A percentile compares a stretch with the other conserved stretches of the same genome.
Conservation (phyloP, 2,329 filamentous ascomycete genomes). For the Aspergillus jensenii region DNA sequence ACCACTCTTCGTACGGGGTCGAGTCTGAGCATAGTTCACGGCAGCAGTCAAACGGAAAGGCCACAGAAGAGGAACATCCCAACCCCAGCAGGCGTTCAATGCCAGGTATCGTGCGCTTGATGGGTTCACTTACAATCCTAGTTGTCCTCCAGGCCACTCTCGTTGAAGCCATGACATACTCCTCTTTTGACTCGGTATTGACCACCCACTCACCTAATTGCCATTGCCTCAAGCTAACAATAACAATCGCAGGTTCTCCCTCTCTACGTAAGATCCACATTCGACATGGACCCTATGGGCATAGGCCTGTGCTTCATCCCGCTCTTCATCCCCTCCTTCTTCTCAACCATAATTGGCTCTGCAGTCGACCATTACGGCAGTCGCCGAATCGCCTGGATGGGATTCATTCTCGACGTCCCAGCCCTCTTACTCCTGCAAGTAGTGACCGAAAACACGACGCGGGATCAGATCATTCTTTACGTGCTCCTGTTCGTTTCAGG, state of each 20-base stretch:
- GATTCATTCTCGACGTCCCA: conserved; percentile 58
- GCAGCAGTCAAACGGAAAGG: background rate
- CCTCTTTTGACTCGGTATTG: conserved; percentile 52
- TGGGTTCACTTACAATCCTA: conserved; percentile 45
- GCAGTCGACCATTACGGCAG: conserved; percentile 58
- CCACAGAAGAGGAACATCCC: background rate
- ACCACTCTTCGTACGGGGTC: background rate
- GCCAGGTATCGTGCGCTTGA: conserved; percentile 28
- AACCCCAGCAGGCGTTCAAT: conserved; percentile 7
- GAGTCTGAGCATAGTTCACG: background rate
- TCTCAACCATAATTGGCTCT: conserved; percentile 57
- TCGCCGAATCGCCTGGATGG: conserved; percentile 56
- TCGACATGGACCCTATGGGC: conserved; percentile 56
- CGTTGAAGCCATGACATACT: conserved; percentile 52
- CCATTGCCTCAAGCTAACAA: background rate
- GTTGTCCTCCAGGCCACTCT: conserved; percentile 46
- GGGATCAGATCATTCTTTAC: conserved; percentile 64
- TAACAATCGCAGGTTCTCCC: conserved; percentile 47
- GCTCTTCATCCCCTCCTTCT: conserved; percentile 60
- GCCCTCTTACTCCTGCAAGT: conserved; percentile 65
- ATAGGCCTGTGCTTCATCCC: conserved; percentile 60
- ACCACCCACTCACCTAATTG: background rate
- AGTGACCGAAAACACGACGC: conserved; percentile 56
- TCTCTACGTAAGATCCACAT: conserved; percentile 55
- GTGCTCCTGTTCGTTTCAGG: conserved; percentile 62